Evolutionary conservation across 441 rosid genomes (phyloP).

Genomic region (Adansonia grandidieri): DNA sequence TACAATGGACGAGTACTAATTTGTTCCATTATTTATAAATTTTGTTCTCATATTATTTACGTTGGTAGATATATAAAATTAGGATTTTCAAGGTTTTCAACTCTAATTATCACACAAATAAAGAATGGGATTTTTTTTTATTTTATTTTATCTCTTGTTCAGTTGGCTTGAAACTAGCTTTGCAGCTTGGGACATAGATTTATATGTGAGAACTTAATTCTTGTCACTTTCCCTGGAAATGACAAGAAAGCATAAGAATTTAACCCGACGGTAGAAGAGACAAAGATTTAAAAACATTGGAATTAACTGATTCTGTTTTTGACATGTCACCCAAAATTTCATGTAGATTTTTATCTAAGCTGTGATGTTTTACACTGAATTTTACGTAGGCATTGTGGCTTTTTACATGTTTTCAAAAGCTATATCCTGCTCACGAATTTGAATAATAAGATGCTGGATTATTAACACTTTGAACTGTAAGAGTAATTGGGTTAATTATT

Average conservation of each 20-base stretch:
- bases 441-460: no score
- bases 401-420: no score
- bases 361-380: not conserved
- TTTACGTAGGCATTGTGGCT: not conserved
- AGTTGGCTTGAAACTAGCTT: not conserved
- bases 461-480: not conserved
- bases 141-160: no score
- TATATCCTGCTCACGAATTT: not conserved
- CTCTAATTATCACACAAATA: not conserved
- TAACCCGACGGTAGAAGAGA: not conserved
- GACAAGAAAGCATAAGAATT: not conserved
- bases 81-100: not conserved
- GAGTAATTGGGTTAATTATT: not conserved
- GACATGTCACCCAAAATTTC: not conserved
- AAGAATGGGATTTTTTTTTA: not conserved
- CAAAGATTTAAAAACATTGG: not conserved
- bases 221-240: slow-evolving; percentile 7
- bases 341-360: not conserved
- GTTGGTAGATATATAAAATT: not conserved
- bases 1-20: not conserved
- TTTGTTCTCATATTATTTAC: slow-evolving; percentile 1
- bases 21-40: not conserved
- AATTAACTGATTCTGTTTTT: not conserved
- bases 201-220: not conserved
- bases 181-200: not conserved